These are phyloP conservation scores for Achaetomiella virescens DNA, from an alignment of 495 filamentous ascomycete species.

Conservation along the genomic window DNA sequence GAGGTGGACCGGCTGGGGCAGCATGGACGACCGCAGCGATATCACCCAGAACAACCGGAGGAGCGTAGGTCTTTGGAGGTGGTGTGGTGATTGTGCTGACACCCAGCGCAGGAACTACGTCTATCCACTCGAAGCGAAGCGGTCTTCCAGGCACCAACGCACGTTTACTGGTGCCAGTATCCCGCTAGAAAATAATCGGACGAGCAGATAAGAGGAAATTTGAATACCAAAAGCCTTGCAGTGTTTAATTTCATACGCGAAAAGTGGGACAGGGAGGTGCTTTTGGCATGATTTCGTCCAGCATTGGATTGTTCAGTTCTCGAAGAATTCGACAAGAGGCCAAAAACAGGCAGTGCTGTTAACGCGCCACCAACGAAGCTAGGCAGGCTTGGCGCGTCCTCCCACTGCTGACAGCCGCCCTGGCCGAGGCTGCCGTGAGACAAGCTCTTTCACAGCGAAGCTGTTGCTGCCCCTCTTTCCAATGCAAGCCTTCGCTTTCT, in stretches of 20 bases:
- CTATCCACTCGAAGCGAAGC: too few species aligned
- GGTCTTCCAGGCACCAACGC: too few species aligned
- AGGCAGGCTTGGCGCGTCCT: background rate
- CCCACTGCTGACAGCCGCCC: background rate
- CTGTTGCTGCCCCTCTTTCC: background rate
- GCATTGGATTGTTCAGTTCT: background rate
- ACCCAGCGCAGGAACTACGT: slow-evolving; percentile 2
- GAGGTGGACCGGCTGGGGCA: slow-evolving; percentile 34
- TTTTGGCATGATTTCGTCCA: too few species aligned
- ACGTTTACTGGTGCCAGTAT: too few species aligned
- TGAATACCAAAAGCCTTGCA: too few species aligned
- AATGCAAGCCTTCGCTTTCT: slow-evolving; percentile 4
- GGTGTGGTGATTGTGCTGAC: background rate
- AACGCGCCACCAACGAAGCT: background rate
- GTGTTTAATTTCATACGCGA: too few species aligned
- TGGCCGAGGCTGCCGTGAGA: background rate
- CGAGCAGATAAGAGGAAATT: too few species aligned
- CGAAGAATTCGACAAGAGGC: too few species aligned
- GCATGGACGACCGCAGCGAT: slow-evolving; percentile 37
- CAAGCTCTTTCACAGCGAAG: background rate
- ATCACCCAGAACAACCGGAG: slow-evolving; percentile 39
- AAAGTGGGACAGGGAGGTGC: too few species aligned
- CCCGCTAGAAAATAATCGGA: too few species aligned
- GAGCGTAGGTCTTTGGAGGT: background rate
- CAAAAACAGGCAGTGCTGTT: too few species aligned